Percentiles rank a stretch among this genome's conserved stretches.
Conservation (phyloP, 306 rosid genomes). For the Pterocarpus santalinus region DNA sequence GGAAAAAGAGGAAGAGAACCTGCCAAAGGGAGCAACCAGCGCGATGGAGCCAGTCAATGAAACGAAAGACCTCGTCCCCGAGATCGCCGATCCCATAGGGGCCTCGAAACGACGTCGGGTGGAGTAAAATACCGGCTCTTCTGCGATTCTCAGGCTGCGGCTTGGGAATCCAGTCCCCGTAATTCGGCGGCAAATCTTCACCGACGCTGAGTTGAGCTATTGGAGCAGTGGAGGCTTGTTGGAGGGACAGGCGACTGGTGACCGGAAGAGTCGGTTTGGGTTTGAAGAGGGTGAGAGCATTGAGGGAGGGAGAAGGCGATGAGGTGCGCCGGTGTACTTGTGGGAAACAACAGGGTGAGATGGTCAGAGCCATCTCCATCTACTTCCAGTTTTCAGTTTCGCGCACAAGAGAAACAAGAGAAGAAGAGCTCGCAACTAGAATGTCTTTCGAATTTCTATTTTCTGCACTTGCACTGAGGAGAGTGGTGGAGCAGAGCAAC, state of each 20-base stretch:
- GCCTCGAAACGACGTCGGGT: slow-evolving; percentile 91
- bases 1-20: slow-evolving; percentile 47
- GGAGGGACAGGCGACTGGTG: neutral
- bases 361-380: slow-evolving; percentile 32
- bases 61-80: slow-evolving; percentile 81
- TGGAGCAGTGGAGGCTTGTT: neutral
- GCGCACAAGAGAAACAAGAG: neutral
- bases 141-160: slow-evolving; percentile 57
- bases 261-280: slow-evolving; percentile 25
- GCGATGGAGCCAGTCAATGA: slow-evolving; percentile 85
- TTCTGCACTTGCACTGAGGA: neutral
- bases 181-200: slow-evolving; percentile 67
- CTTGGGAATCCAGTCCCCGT: slow-evolving; percentile 70
- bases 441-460: neutral
- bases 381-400: neutral
- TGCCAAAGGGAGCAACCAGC: slow-evolving; percentile 91
- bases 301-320: neutral
- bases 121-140: slow-evolving; percentile 89
- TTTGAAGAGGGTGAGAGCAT: slow-evolving; percentile 8
- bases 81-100: slow-evolving; percentile 92
- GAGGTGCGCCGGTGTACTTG: neutral
- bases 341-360: slow-evolving; percentile 28
- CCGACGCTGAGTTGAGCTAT: slow-evolving; percentile 41
- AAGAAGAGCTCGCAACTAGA: neutral
- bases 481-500: neutral